These are phyloP conservation scores for Eucalyptus tenuipes DNA, from an alignment of 345 rosid genomes.

Conservation along the genomic window DNA sequence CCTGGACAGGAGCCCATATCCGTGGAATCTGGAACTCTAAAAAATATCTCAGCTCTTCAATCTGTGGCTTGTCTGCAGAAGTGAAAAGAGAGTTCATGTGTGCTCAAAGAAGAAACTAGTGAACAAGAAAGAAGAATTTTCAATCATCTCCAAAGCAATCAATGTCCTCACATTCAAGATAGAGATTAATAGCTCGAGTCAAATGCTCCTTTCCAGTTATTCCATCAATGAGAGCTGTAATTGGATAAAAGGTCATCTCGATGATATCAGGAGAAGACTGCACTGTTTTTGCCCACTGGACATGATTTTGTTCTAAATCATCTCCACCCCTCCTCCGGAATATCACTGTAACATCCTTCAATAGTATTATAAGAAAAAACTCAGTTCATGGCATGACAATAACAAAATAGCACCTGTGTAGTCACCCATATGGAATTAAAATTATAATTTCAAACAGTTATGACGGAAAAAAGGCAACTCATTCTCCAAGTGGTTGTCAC, in stretches of 20 bases:
- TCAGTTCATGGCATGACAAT: background rate
- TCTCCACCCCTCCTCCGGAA: conserved; percentile 76
- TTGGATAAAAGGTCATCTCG: conserved; percentile 59
- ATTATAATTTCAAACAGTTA: background rate
- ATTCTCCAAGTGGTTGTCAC: background rate
- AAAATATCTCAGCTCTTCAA: conserved; percentile 67
- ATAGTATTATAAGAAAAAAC: background rate
- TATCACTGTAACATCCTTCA: conserved; percentile 61
- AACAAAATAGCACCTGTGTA: background rate
- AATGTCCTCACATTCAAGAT: conserved; percentile 50
- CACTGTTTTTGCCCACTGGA: conserved; percentile 52
- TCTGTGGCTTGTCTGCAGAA: conserved; percentile 53
- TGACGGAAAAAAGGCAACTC: background rate
- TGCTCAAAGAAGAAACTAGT: background rate
- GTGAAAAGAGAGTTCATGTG: background rate
- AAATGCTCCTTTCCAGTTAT: conserved; percentile 55
- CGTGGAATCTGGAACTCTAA: conserved; percentile 66
- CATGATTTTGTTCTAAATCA: conserved; percentile 57
- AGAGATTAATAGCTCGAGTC: conserved; percentile 46
- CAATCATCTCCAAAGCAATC: background rate
- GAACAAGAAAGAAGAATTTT: background rate
- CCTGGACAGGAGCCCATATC: conserved; percentile 59
- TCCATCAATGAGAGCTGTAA: conserved; percentile 47
- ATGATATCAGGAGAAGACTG: conserved; percentile 54
- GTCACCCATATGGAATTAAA: background rate